phyloP scores from a whole-genome alignment of 2,329 filamentous ascomycete species.

The Colletotrichum viniferum region DNA sequence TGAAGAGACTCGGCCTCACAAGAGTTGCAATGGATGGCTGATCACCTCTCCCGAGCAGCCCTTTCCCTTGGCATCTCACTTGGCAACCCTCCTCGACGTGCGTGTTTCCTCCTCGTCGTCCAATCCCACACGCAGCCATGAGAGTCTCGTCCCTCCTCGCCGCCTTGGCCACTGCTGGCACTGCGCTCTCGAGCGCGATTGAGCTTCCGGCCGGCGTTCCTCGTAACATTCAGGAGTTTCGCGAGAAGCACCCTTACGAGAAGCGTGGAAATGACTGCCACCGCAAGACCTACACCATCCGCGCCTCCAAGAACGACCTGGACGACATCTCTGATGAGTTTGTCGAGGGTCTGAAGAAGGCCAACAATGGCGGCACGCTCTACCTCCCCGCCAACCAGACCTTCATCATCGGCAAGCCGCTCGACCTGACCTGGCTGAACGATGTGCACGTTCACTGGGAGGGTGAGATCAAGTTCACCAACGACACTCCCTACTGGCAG shows the following conservation, averaged over 20 bases:
- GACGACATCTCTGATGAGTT: conserved; percentile 37
- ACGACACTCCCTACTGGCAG: conserved; percentile 72
- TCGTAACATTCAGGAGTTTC: conserved; percentile 27
- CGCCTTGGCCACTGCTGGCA: conserved; percentile 21
- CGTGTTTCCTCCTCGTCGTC: background rate
- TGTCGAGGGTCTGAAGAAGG: conserved; percentile 39
- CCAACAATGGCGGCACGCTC: conserved; percentile 65
- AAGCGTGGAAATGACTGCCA: conserved; percentile 34
- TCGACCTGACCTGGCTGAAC: conserved; percentile 66
- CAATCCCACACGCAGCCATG: conserved; percentile 19
- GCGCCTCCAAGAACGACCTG: conserved; percentile 46
- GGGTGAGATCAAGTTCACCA: conserved; percentile 51
- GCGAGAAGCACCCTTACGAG: conserved; percentile 55
- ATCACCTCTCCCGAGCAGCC: conserved; percentile 12
- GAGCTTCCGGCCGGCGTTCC: conserved; percentile 25
- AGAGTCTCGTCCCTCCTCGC: conserved; percentile 22
- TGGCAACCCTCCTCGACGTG: background rate
- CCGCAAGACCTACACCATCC: conserved; percentile 16
- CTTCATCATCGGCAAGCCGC: conserved; percentile 65
- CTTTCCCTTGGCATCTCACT: conserved; percentile 1
- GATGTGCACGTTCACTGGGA: conserved; percentile 61
- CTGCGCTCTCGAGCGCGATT: conserved; percentile 10
- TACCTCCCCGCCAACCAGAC: conserved; percentile 56
- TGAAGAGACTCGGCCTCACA: conserved; percentile 6
- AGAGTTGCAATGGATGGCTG: background rate